Evolutionary conservation across 208 protist species (phyloP), one percentile per base, ranked within the genome.

Genomic region (Trypanosoma caninum): DNA sequence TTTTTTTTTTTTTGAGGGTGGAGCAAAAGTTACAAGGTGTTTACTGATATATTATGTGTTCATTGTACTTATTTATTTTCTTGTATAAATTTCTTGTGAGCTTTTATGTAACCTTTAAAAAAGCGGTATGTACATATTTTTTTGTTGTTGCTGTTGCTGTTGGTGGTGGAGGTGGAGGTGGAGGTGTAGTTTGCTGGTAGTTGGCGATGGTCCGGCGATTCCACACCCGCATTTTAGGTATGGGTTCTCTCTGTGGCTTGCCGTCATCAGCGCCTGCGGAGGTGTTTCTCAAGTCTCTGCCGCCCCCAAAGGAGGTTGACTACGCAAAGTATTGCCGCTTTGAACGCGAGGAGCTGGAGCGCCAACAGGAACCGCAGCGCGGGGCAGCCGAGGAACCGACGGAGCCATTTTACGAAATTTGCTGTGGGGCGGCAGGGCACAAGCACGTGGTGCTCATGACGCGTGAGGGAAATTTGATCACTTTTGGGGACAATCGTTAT

Each of bases 241-340:
- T 82, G 75, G 84, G 84, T 51, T 67, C 78, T 22, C 45, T 91
- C 25, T 87, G 84, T 64, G 78, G 84, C 47, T 65, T 55, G 44
- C 35, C 76, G 14, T 70, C 77, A 16, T 83, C 80, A 2, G 74
- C 84, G 5, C 72, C 73, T 0, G 74, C 80, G 10, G 84, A 91
- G 54, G 69, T 91, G 25, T 86, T 91, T 57, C 71, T 91, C 40
- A 91, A 86, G 51, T 78, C 70, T 1, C 80, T 91, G 22, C 84
- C 84, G n/a, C 79, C 84, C 14, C 84, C 84, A 4, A 27, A 27
- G 9, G 80, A 90, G 41, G 66, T 79, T 5, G 72, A 90, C 62
- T 34, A 68, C 5, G 46, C 22, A 6, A 87, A 86, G 65, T 87
- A 81, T 60, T 33, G 10, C 4, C 79, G 83, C 3, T 90, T 90